These are phyloP conservation scores for Trametes coccinea DNA, from an alignment of 768 basidiomycete genomes.

Conservation along the genomic window DNA sequence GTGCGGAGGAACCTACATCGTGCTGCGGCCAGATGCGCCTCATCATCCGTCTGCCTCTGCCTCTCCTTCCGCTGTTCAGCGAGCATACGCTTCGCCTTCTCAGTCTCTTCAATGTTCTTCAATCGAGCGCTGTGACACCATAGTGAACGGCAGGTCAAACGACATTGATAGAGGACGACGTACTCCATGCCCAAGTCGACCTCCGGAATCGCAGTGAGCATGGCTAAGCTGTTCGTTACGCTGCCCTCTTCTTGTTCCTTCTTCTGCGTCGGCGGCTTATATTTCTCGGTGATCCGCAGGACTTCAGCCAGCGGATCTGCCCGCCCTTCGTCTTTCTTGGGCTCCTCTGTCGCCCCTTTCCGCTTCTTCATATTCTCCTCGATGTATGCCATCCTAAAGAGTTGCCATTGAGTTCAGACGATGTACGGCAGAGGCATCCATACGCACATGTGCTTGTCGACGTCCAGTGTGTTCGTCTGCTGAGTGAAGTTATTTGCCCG, in stretches of 20 bases:
- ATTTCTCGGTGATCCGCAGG: conserved; percentile 68
- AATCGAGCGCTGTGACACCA: conserved; percentile 66
- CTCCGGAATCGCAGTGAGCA: conserved; percentile 98
- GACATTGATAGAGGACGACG: conserved; percentile 35
- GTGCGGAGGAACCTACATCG: conserved; percentile 62
- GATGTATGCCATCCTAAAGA: conserved; percentile 91
- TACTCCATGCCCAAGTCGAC: conserved; percentile 99
- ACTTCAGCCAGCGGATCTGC: conserved; percentile 79
- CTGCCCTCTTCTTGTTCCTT: conserved; percentile 79
- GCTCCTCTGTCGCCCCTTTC: conserved; percentile 53
- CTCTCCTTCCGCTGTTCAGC: conserved; percentile 69
- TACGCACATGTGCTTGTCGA: conserved; percentile 96
- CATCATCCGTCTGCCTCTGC: conserved; percentile 56
- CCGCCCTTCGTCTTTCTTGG: conserved; percentile 44
- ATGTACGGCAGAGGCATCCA: background rate
- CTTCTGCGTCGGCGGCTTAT: conserved; percentile 51
- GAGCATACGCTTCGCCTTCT: conserved; percentile 89
- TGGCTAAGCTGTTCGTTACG: conserved; percentile 89
- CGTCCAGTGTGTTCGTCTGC: conserved; percentile 93
- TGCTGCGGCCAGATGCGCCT: conserved; percentile 82
- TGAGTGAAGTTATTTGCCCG: conserved; percentile 94
- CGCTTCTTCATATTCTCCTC: conserved; percentile 88
- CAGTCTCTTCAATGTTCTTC: conserved; percentile 96
- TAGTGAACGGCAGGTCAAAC: background rate
- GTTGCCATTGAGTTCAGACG: background rate